phyloP scores from a whole-genome alignment of 1,139 yeast genomes.

The Kodamaea fungicola region DNA sequence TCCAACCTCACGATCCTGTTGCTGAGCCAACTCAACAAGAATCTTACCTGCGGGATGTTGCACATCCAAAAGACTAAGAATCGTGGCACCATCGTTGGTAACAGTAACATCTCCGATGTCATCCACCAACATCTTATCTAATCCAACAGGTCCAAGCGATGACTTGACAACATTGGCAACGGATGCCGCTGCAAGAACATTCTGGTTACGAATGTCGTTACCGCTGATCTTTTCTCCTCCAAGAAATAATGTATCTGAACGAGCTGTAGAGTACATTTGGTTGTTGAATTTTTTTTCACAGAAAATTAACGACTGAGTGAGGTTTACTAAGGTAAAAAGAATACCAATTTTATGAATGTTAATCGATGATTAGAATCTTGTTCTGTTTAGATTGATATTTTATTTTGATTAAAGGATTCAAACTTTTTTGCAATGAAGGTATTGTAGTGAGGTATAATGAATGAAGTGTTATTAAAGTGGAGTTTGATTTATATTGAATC shows the following conservation, averaged over 20 bases:
- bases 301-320: too few species aligned
- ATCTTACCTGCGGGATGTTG: conserved; percentile 99
- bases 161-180: conserved; percentile 98
- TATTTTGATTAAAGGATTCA: too few species aligned
- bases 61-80: conserved; percentile 83
- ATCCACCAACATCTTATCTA: conserved; percentile 97
- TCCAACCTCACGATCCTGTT: conserved; percentile 98
- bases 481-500: too few species aligned
- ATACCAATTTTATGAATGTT: too few species aligned
- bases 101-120: conserved; percentile 99
- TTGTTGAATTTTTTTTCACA: not conserved
- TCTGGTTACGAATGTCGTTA: conserved; percentile 93
- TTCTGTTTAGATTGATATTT: too few species aligned
- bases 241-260: conserved; percentile 87
- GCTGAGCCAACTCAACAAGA: conserved; percentile 95
- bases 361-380: too few species aligned
- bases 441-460: too few species aligned
- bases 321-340: too few species aligned
- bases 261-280: conserved; percentile 54
- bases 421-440: too few species aligned
- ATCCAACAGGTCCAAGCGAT: conserved; percentile 96
- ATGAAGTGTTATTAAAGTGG: too few species aligned
- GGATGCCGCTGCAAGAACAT: conserved; percentile 92
- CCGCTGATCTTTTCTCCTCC: conserved; percentile 97
- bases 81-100: conserved; percentile 98